These are phyloP conservation scores for Populus alba DNA, from an alignment of 345 rosid genomes.

Conservation along the genomic window DNA sequence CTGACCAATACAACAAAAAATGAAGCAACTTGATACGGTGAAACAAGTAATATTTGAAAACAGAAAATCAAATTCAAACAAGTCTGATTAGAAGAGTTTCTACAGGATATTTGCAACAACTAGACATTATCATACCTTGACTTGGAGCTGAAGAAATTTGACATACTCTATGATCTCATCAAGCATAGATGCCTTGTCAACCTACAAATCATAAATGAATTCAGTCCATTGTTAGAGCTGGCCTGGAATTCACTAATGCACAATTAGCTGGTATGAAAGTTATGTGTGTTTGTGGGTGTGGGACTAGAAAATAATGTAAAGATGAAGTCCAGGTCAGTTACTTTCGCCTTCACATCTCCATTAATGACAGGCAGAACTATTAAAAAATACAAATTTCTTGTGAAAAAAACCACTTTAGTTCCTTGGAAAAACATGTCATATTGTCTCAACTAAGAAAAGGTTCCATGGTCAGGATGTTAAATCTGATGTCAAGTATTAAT, in stretches of 20 bases:
- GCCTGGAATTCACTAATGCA: not conserved
- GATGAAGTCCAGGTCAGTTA: not conserved
- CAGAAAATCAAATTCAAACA: not conserved
- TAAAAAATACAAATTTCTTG: not conserved
- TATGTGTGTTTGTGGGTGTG: not conserved
- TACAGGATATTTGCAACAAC: not conserved
- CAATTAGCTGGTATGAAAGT: not conserved
- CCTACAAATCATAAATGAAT: constrained; percentile 12
- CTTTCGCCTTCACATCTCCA: not conserved
- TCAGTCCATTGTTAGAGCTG: not conserved
- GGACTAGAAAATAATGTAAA: not conserved
- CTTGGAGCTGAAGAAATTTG: constrained; percentile 27
- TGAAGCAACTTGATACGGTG: not conserved
- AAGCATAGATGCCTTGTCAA: constrained; percentile 26
- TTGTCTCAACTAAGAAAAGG: not conserved
- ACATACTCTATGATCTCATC: constrained; percentile 26
- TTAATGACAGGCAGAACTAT: not conserved
- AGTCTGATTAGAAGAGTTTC: not conserved
- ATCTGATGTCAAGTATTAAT: not conserved
- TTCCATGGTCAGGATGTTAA: not conserved
- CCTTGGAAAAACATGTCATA: not conserved
- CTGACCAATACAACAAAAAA: not conserved
- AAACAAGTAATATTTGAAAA: not conserved
- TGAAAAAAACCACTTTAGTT: not conserved
- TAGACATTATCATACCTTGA: constrained; percentile 13